Base-by-base conservation (phyloP, 2,329 filamentous ascomycete species). In the Pseudogymnoascus pannorum region DNA sequence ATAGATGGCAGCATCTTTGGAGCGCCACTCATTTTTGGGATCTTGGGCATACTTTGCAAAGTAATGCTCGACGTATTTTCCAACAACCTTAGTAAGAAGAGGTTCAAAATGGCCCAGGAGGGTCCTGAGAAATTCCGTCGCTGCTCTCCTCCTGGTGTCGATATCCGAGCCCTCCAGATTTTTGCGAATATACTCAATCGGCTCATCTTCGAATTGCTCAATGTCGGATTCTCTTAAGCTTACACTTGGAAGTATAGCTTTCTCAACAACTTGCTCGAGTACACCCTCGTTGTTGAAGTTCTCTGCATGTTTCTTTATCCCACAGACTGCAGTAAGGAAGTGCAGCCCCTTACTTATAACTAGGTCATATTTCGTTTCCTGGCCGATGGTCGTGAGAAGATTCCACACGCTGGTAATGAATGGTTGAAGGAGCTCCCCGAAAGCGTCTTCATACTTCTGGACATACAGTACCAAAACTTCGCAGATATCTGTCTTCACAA, bases 1-100 rank as follows among this genome's bases (percentile, higher is more conserved):
- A 71, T 97, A 97, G 62, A 97, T 88, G n/a, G 94, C 94, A 0
- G 93, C 97, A 71, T 99, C 94, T 78, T 99, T 99, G 57, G 92
- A 87, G 75, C 95, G 96, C 94, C 94, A 99, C 73, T 96, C 92
- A 16, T 81, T 77, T 12, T 77, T 74, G 42, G 79, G 79, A 64
- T 86, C 80, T 74, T 89, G 89, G 61, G 86, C 82, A 70, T 92
- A 92, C 60, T 88, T 81, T 35, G 78, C 76, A 26, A 99, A 81
- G 72, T 95, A 96, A 73, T 92, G 89, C 64, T 88, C 84, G 69
- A 95, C 90, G 76, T 97, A 97, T 67, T 84, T 87, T 65, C 87
- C 87, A 20, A 96, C 92, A n/a, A 96, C 89, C 59, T 81, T 83
- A 0, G 93, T 97, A 51, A 97, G 93, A 2, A 89, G 79, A 61